A percentile compares a stretch with the other conserved stretches of the same genome.
Conservation (phyloP, 768 basidiomycete genomes). For the Tubosaeta brunneosetosa region DNA sequence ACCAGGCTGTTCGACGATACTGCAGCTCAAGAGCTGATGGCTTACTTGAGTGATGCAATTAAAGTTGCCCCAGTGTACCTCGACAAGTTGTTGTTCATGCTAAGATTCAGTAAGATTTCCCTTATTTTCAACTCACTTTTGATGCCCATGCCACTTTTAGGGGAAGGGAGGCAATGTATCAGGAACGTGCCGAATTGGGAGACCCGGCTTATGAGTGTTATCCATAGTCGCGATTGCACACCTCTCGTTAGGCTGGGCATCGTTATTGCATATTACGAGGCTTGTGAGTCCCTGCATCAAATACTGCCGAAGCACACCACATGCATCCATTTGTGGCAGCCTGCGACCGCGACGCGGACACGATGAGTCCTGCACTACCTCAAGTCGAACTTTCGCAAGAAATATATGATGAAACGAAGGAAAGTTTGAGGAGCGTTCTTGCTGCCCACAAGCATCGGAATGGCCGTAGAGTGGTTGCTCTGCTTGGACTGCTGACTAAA, state of each 20-base stretch:
- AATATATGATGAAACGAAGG: conserved; percentile 13
- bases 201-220: conserved; percentile 7
- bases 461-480: conserved; percentile 17
- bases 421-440: conserved; percentile 10
- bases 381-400: neutral
- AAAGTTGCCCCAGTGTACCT: neutral
- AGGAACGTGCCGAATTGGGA: conserved; percentile 13
- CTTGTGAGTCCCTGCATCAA: conserved; percentile 7
- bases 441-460: conserved; percentile 14
- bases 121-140: neutral
- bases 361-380: neutral
- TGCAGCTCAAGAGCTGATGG: conserved; percentile 10
- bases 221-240: conserved; percentile 8
- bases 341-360: neutral
- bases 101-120: neutral
- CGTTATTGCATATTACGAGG: conserved; percentile 21
- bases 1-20: conserved; percentile 16
- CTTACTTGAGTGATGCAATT: conserved; percentile 4
- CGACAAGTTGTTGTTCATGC: conserved; percentile 14
- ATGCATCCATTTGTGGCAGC: neutral
- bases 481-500: conserved; percentile 19
- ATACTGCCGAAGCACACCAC: no score
- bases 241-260: conserved; percentile 19
- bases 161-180: conserved; percentile 18
- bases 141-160: neutral